Evolutionary conservation across 2,329 filamentous ascomycete genomes (phyloP).

Genomic region (Ophiocordyceps camponoti-rufipedis): DNA sequence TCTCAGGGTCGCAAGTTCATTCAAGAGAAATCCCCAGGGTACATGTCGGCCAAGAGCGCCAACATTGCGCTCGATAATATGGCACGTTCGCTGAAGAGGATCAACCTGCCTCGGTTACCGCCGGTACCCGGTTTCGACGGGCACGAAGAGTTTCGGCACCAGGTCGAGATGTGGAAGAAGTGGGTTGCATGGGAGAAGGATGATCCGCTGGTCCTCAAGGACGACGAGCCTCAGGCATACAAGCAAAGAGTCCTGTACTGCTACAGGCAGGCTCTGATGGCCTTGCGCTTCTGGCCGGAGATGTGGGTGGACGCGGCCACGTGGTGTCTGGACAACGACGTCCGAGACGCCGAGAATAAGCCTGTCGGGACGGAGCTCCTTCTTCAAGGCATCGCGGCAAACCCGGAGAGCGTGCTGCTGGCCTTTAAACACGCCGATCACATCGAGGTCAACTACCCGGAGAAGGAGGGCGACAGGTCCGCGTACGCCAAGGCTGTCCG

Average conservation of each 20-base stretch:
- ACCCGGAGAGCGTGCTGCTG: slow-evolving; percentile 82
- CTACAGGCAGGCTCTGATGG: slow-evolving; percentile 88
- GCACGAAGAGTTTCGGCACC: slow-evolving; percentile 63
- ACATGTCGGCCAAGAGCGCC: slow-evolving; percentile 89
- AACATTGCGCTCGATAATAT: slow-evolving; percentile 84
- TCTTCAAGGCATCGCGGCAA: slow-evolving; percentile 65
- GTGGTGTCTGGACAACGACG: slow-evolving; percentile 69
- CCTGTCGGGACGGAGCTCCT: slow-evolving; percentile 57
- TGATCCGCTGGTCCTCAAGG: slow-evolving; percentile 71
- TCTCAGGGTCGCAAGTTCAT: slow-evolving; percentile 79
- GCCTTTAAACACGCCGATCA: slow-evolving; percentile 81
- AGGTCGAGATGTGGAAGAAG: slow-evolving; percentile 76
- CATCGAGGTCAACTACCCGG: slow-evolving; percentile 59
- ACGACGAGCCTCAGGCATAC: slow-evolving; percentile 60
- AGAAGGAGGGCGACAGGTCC: slow-evolving; percentile 60
- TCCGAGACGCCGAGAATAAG: slow-evolving; percentile 40
- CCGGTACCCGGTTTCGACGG: slow-evolving; percentile 77
- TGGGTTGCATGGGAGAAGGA: slow-evolving; percentile 96
- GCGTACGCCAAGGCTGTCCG: slow-evolving; percentile 64
- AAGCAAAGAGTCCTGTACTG: slow-evolving; percentile 70
- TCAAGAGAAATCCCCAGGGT: slow-evolving; percentile 78
- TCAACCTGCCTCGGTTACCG: slow-evolving; percentile 62
- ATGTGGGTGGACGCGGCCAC: slow-evolving; percentile 92
- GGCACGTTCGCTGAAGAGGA: slow-evolving; percentile 56
- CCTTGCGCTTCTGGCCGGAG: slow-evolving; percentile 83